Percentiles rank a stretch among this genome's conserved stretches.
Conservation (phyloP, 2,329 filamentous ascomycete species). For the Epichloe gansuensis region DNA sequence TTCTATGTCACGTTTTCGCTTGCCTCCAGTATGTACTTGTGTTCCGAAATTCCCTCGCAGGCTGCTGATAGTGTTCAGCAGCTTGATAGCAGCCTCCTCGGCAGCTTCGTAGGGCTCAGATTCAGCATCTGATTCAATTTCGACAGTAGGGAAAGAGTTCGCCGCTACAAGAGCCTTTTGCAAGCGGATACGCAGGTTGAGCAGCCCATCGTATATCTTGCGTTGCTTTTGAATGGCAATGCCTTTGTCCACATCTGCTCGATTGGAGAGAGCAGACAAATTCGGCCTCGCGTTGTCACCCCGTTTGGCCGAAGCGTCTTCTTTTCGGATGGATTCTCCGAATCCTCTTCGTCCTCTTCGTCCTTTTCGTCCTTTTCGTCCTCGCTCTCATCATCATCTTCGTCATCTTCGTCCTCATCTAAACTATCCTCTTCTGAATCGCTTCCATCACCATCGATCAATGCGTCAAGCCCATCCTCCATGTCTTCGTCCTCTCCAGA, state of each 20-base stretch:
- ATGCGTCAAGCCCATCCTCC: slow-evolving; percentile 24
- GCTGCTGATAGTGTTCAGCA: slow-evolving; percentile 70
- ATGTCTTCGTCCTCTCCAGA: slow-evolving; percentile 26
- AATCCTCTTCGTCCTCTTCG: slow-evolving; percentile 22
- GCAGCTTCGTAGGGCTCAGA: slow-evolving; percentile 57
- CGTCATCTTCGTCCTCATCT: slow-evolving; percentile 22
- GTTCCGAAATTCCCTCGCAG: slow-evolving; percentile 52
- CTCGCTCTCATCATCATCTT: slow-evolving; percentile 24
- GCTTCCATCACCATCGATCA: slow-evolving; percentile 19
- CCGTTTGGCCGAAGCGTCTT: slow-evolving; percentile 12
- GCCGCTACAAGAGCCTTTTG: slow-evolving; percentile 80
- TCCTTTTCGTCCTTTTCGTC: slow-evolving; percentile 24
- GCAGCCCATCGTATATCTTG: slow-evolving; percentile 71
- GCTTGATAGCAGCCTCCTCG: slow-evolving; percentile 70
- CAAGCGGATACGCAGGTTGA: slow-evolving; percentile 83
- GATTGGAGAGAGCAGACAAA: slow-evolving; percentile 19
- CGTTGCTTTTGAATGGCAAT: slow-evolving; percentile 76
- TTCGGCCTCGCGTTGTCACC: slow-evolving; percentile 21
- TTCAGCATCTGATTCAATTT: slow-evolving; percentile 25
- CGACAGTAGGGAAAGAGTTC: slow-evolving; percentile 54
- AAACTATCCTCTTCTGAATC: slow-evolving; percentile 23
- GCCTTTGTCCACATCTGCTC: slow-evolving; percentile 66
- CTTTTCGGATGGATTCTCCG: slow-evolving; percentile 20
- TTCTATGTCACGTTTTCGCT: slow-evolving; percentile 46
- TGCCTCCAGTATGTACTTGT: slow-evolving; percentile 39